These are phyloP conservation scores for Tylopilus felleus DNA, from an alignment of 768 basidiomycete genomes.

Conservation along the genomic window DNA sequence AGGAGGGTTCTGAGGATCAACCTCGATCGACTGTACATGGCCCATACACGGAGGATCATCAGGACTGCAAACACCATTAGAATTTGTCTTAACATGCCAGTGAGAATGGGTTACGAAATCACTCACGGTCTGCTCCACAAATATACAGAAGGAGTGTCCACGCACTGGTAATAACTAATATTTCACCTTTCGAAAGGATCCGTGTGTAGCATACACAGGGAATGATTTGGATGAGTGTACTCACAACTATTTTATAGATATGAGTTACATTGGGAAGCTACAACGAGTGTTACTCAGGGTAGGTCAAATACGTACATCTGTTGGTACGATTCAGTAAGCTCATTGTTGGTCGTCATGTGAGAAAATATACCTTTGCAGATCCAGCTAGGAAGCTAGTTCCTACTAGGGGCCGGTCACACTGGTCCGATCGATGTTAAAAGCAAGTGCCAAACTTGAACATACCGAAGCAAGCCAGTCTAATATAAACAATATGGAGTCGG, in stretches of 20 bases:
- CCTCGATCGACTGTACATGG: background rate
- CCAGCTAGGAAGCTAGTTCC: background rate
- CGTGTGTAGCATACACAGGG: background rate
- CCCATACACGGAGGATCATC: background rate
- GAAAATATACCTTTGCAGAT: background rate
- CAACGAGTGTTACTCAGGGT: too few species aligned
- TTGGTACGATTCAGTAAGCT: background rate
- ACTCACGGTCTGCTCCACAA: background rate
- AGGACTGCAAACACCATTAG: background rate
- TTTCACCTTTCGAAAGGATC: constrained; percentile 1
- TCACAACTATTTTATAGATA: background rate
- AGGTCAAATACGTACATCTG: background rate
- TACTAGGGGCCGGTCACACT: background rate
- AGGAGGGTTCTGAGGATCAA: background rate
- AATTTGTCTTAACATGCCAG: too few species aligned
- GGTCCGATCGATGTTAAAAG: background rate
- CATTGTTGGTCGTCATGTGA: too few species aligned
- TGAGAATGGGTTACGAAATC: background rate
- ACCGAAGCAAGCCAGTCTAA: background rate
- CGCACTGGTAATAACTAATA: background rate
- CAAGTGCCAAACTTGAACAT: background rate
- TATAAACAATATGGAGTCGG: background rate
- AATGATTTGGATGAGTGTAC: background rate
- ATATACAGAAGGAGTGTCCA: background rate
- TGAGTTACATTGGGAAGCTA: background rate